Evolutionary conservation across 148 eudicot genomes (phyloP), one percentile per base, ranked within the genome.

Genomic region (Chenopodium suecicum): DNA sequence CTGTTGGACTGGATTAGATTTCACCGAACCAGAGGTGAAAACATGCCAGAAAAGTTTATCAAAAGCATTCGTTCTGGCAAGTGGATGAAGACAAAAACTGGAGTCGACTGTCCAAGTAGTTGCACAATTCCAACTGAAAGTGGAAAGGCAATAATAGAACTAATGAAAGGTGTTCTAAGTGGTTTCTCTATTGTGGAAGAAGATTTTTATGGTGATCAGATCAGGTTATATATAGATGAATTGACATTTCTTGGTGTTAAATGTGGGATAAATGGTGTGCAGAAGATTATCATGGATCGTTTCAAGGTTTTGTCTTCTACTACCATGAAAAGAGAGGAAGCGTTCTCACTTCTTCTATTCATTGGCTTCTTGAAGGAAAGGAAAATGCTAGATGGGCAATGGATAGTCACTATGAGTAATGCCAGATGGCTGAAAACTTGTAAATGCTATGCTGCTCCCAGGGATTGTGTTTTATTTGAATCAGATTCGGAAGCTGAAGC

Each of bases 231-330:
- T 75, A 79, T 50, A 23, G 88, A 83, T 72, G 88, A 88, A 52
- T 78, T 88, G 32, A 79, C 46, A 73, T 85, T 81, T 52, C 81
- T 85, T 75, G 90, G 90, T 56, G 88, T 88, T 52, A 74, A 72
- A 25, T 83, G 82, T 78, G 85, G 85, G 17, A 31, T 65, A 23
- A 66, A 83, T 66, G 85, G 78, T 27, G 29, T 27, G 64, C 85
- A 78, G 60, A 19, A 73, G 7, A 52, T 78, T 65, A 31, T 73
- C 68, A 78, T 78, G 82, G 81, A 83, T 19, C 74, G 69, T 50
- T 83, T 83, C 63, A 66, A 64, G 81, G 60, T 1, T 32, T 46
- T 83, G 34, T 47, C 68, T 48, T 72, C 78, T 23, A 64, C 41
- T 19, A 8, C 52, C 20, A 47, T 83, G 81, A 48, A 34, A 50